These are phyloP conservation scores for Cryptococcus wingfieldii DNA, from an alignment of 1,284 basidiomycete genomes.

Conservation along the genomic window DNA sequence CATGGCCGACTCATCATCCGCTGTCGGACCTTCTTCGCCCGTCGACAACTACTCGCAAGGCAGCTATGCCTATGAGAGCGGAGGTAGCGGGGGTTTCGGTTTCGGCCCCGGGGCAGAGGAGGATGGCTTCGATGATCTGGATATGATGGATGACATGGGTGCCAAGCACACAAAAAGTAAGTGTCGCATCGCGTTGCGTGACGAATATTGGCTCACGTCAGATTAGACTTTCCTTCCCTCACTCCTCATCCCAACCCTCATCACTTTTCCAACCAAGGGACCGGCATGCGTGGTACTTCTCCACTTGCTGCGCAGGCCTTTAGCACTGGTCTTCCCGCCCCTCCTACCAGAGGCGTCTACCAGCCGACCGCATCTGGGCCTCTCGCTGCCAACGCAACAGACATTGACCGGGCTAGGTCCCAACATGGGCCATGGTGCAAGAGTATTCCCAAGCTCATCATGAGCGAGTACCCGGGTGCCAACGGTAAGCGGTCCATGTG, in stretches of 20 bases:
- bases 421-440: slow-evolving; percentile 44
- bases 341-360: slow-evolving; percentile 31
- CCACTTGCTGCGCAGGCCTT: slow-evolving; percentile 40
- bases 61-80: slow-evolving; percentile 21
- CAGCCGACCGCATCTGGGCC: slow-evolving; percentile 31
- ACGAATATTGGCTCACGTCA: slow-evolving; percentile 13
- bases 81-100: slow-evolving; percentile 41
- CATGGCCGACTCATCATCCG: slow-evolving; percentile 15
- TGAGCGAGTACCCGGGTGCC: slow-evolving; percentile 44
- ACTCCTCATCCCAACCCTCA: slow-evolving; percentile 19
- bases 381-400: slow-evolving; percentile 22
- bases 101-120: slow-evolving; percentile 46
- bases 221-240: slow-evolving; percentile 16
- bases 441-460: slow-evolving; percentile 41
- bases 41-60: slow-evolving; percentile 1
- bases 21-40: slow-evolving; percentile 1
- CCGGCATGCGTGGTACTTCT: slow-evolving; percentile 12
- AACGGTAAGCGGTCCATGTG: slow-evolving; percentile 44
- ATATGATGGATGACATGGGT: slow-evolving; percentile 17
- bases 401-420: slow-evolving; percentile 36
- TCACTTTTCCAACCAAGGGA: slow-evolving; percentile 24
- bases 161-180: slow-evolving; percentile 9
- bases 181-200: background rate
- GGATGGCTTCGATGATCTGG: slow-evolving; percentile 33
- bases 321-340: slow-evolving; percentile 35